Evolutionary conservation across 495 filamentous ascomycete species (phyloP), one percentile per base, ranked within the genome.

Genomic region (Penicillium silybi): DNA sequence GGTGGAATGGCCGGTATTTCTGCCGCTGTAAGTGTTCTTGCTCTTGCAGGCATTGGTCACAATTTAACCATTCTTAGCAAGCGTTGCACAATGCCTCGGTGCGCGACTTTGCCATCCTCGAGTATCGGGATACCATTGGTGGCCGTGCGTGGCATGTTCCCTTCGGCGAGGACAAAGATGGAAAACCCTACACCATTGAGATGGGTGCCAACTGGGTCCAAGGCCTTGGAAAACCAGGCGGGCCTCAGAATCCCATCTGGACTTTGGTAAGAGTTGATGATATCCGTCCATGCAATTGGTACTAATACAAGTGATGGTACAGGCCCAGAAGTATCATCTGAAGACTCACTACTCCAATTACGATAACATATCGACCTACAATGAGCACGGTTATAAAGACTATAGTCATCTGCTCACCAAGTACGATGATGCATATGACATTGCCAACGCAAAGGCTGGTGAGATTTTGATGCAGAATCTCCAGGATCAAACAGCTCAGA

Each of bases 401-500:
- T 59, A 55, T 40, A 32, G 43, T 10, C 39, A 39, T 17, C 10
- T 59, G 4, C 34, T 59, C 17, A 52, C 55, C 40, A 44, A 59
- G 6, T 59, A 29, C 18, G 47, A 46, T 26, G 26, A 39, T 15
- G 20, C 48, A 2, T 59, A 49, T 34, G 48, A 52, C 2, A 41
- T 32, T 19, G 51, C 52, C 6, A 27, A 41, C 10, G 52, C 45
- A 6, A 46, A 46, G 9, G 57, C 57, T 15, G 57, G 57, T 16
- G 47, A 46, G 10, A 43, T 85, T 18, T 63, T 87, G 11, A 76
- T 63, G 11, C 58, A 82, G 5, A 86, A 85, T 56, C 63, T 84
- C 26, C 83, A 87, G 54, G 86, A 89, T 62, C 66, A 75, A 18
- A 86, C 79, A 44, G 70, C 78, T 37, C 80, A 85, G 37, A 74